phyloP scores from a whole-genome alignment of 129 eudicot species.

The Lonicera japonica region DNA sequence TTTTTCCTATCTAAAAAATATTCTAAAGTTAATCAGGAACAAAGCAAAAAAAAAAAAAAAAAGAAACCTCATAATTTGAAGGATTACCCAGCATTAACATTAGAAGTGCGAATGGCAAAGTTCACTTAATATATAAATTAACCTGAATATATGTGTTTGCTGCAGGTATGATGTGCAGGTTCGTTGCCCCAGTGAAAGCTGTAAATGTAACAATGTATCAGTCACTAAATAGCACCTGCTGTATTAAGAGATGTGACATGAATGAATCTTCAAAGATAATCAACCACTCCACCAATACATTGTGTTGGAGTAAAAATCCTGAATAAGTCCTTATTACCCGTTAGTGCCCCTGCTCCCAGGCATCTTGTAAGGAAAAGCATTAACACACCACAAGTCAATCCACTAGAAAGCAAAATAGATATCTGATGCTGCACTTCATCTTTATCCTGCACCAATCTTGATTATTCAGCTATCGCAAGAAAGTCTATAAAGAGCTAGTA shows the following conservation, averaged over 20 bases:
- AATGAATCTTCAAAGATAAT: conserved; percentile 34
- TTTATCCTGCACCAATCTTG: conserved; percentile 62
- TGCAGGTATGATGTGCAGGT: conserved; percentile 64
- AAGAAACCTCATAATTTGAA: conserved; percentile 52
- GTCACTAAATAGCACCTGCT: conserved; percentile 11
- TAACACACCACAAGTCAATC: conserved; percentile 42
- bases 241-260: conserved; percentile 5
- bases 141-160: conserved; percentile 95
- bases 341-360: conserved; percentile 13
- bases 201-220: conserved; percentile 19
- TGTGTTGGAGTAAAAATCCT: neutral
- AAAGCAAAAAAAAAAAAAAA: conserved; percentile 61
- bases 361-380: conserved; percentile 71
- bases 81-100: no score
- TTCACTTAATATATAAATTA: conserved; percentile 12
- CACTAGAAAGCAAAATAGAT: conserved; percentile 74
- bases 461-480: conserved; percentile 11
- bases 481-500: neutral
- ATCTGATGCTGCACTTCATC: conserved; percentile 85
- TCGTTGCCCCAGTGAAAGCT: conserved; percentile 86
- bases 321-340: neutral
- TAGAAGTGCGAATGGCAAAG: neutral
- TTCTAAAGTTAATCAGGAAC: conserved; percentile 68
- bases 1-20: conserved; percentile 23
- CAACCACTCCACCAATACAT: conserved; percentile 65